These are phyloP conservation scores for Candida mesenterica DNA, from an alignment of 1,139 yeast species.

Conservation along the genomic window DNA sequence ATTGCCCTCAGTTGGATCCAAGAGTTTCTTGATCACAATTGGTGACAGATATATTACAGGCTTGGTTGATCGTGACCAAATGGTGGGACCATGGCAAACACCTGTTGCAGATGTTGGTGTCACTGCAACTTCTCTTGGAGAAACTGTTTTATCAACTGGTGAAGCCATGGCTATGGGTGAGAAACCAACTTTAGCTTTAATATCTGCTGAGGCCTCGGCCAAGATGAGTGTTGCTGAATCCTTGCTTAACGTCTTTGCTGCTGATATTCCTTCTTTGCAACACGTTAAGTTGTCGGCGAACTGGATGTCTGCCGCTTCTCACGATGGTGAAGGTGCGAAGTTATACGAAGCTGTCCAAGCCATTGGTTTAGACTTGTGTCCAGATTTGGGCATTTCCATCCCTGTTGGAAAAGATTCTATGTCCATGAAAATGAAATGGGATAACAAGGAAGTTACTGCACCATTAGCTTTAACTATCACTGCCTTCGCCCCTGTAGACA, in stretches of 20 bases:
- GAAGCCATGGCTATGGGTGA: conserved; percentile 99
- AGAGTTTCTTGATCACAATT: conserved; percentile 90
- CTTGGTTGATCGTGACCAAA: conserved; percentile 93
- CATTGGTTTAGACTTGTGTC: conserved; percentile 91
- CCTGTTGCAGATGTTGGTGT: conserved; percentile 99
- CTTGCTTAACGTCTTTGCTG: conserved; percentile 82
- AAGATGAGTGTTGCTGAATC: conserved; percentile 97
- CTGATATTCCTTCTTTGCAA: conserved; percentile 75
- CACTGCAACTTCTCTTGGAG: conserved; percentile 87
- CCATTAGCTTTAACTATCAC: conserved; percentile 93
- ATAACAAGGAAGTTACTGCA: conserved; percentile 84
- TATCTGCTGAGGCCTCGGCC: conserved; percentile 94
- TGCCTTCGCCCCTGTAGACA: conserved; percentile 83
- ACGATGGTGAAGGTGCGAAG: conserved; percentile 93
- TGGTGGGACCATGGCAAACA: conserved; percentile 99
- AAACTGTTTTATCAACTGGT: conserved; percentile 69
- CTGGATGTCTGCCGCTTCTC: conserved; percentile 99
- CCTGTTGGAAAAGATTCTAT: conserved; percentile 99
- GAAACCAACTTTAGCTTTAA: conserved; percentile 86
- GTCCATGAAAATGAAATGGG: conserved; percentile 99
- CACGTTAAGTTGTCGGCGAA: conserved; percentile 89
- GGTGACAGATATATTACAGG: conserved; percentile 98
- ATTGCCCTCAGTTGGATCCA: conserved; percentile 94
- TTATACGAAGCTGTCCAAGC: conserved; percentile 97
- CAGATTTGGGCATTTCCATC: conserved; percentile 84